Conservation (phyloP, 2,329 filamentous ascomycete species). For the Blumeriella jaapii region DNA sequence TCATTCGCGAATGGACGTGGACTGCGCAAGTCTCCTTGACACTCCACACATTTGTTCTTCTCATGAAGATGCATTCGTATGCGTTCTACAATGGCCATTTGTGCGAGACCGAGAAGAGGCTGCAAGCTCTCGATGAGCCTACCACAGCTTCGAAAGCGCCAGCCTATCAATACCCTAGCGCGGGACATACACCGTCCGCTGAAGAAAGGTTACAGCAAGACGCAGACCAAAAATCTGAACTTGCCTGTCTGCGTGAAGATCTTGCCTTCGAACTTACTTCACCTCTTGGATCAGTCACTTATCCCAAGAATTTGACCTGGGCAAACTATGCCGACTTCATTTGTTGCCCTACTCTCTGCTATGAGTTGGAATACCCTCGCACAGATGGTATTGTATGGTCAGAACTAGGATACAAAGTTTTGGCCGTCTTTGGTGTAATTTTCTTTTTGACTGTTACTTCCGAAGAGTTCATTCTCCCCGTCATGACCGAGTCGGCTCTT, state of each 20-base stretch:
- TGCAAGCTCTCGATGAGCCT: constrained; percentile 69
- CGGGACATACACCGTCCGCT: constrained; percentile 16
- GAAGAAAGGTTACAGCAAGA: constrained; percentile 23
- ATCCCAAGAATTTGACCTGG: constrained; percentile 77
- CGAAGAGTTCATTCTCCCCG: constrained; percentile 91
- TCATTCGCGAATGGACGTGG: constrained; percentile 85
- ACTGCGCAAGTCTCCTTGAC: constrained; percentile 93
- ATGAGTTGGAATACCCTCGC: constrained; percentile 92
- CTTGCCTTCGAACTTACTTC: constrained; percentile 86
- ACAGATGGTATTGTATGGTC: constrained; percentile 64
- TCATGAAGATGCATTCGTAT: constrained; percentile 99
- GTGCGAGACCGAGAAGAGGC: constrained; percentile 70
- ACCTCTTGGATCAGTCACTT: constrained; percentile 78
- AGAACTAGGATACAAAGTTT: constrained; percentile 70
- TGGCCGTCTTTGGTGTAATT: constrained; percentile 91
- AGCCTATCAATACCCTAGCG: constrained; percentile 62
- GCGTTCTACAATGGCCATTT: constrained; percentile 97
- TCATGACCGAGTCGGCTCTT: constrained; percentile 58
- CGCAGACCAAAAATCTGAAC: constrained; percentile 33
- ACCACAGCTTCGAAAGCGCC: constrained; percentile 56
- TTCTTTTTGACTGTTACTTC: constrained; percentile 85
- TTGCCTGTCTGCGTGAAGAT: constrained; percentile 68
- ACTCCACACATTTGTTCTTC: constrained; percentile 76
- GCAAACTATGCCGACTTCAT: constrained; percentile 78
- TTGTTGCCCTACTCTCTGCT: constrained; percentile 90